Base-by-base conservation (phyloP, 2,329 filamentous ascomycete genomes). In the Rhexocercosporidium sp. region DNA sequence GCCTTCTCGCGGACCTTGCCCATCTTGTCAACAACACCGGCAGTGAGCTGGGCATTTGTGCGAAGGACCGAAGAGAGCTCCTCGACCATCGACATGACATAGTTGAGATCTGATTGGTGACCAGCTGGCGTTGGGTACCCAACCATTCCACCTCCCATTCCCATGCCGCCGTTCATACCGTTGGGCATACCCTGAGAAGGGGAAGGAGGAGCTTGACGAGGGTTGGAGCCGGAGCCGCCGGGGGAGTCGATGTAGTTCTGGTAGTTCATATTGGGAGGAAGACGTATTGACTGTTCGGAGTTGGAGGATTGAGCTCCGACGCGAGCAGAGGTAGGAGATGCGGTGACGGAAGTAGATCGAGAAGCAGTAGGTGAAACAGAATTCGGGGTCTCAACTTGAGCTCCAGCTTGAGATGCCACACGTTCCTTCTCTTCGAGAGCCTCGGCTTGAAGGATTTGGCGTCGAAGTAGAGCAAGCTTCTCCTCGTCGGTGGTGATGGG, bases 51-150 rank as follows among this genome's bases (percentile, higher is more conserved):
- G 39, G 85, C 84, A 73, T 87, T 71, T 46, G 66, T 68, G 31
- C 64, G 69, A 37, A 73, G 66, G 53, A 69, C 69, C 11, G 65
- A 68, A 39, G 75, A 90, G 79, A 90, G 81, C 75, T 89, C 87
- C 74, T 91, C 88, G 12, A 91, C 88, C 85, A 90, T 88, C 71
- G 83, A 82, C 75, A 90, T 90, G 74, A 91, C 89, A 78, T 89
- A 88, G 75, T 89, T 89, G 68, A 91, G 83, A 77, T 91, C 88
- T 62, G 88, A 85, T 77, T 90, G 88, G 76, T 91, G 88, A 57
- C 88, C 88, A 20, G 88, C 88, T n/a, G 88, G 88, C 18, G 86
- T 88, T 16, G 88, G 87, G 47, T 76, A 75, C 7, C 76, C 77
- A 49, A 73, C 68, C 71, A 75, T 74, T 12, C 72, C 72, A 22